A percentile compares a stretch with the other conserved stretches of the same genome.
These are phyloP conservation scores for Ceratorhiza oryzae-sativae DNA, from an alignment of 1,284 basidiomycete species.

Conservation along the genomic window DNA sequence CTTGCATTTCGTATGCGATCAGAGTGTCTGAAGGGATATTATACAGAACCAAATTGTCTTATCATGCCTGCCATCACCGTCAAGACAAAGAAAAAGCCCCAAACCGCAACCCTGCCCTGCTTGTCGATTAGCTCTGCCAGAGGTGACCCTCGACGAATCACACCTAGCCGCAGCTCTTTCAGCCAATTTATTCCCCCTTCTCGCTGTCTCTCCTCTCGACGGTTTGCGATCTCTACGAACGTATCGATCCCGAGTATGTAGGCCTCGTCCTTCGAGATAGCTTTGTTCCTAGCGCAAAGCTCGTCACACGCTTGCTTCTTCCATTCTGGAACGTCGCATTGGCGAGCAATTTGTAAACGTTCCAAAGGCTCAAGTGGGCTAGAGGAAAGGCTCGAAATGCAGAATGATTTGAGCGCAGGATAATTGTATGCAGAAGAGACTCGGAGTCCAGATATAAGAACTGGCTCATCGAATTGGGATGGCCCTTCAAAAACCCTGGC, in stretches of 20 bases:
- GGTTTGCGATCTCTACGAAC: constrained; percentile 1
- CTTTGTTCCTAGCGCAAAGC: constrained; percentile 17
- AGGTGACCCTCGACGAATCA: too few species aligned
- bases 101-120: too few species aligned
- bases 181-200: too few species aligned
- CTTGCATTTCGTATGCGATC: too few species aligned
- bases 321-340: constrained; percentile 25
- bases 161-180: background rate
- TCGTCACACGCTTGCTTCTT: constrained; percentile 26
- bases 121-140: too few species aligned
- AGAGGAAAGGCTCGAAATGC: constrained; percentile 13
- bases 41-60: too few species aligned
- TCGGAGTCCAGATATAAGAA: constrained; percentile 3
- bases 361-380: background rate
- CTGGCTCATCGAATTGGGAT: background rate
- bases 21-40: too few species aligned
- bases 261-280: constrained; percentile 32
- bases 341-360: constrained; percentile 29
- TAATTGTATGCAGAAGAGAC: constrained; percentile 2
- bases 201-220: background rate
- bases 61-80: too few species aligned
- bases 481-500: background rate
- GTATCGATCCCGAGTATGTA: background rate
- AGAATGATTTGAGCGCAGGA: background rate
- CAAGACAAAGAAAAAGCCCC: too few species aligned